Evolutionary conservation across 257 asterid species (phyloP), one percentile per base, ranked within the genome.

Genomic region (Prunella vulgaris): DNA sequence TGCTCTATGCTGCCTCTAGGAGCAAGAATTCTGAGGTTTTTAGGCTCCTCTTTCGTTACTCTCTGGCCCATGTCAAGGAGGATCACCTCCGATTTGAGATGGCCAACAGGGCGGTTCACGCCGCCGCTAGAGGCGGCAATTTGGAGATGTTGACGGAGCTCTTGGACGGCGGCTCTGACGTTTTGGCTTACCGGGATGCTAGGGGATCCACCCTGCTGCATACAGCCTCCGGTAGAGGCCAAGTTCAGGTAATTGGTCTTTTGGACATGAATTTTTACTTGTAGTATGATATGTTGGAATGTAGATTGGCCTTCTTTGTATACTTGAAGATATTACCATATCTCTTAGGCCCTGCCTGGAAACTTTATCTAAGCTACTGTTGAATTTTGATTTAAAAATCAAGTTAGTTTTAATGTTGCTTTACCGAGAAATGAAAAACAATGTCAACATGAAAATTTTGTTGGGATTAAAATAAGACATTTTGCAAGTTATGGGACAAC

Each of bases 51-150:
- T 77, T 87, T 65, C 95, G 84, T 64, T 78, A 53, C 44, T 68
- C 84, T 15, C 25, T 85, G 77, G 74, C 70, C 17, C 66, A 30
- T 56, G 44, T 6, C 51, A 69, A 17, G 76, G 89, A 68, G 37
- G 86, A 67, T n/a, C n/a, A n/a, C 68, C 87, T 87, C 27, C 38
- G 30, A 75, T 40, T 68, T 78, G 97, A 93, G 60, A 80, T 93
- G 79, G 64, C 62, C 82, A 86, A 85, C 59, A 72, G 99, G 74
- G 93, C 95, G 17, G 85, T 86, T 62, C 97, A 93, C 68, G 90
- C 97, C 14, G 87, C 89, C 35, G 92, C 95, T 3, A 88, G 96
- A 79, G 99, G 99, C 64, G 99, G 97, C 25, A 81, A 78, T 76
- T 64, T 84, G 73, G 90, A 60, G 83, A 58, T 90, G 42, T 60